Base-by-base conservation (phyloP, 495 filamentous ascomycete species). In the Podospora tetraspora region DNA sequence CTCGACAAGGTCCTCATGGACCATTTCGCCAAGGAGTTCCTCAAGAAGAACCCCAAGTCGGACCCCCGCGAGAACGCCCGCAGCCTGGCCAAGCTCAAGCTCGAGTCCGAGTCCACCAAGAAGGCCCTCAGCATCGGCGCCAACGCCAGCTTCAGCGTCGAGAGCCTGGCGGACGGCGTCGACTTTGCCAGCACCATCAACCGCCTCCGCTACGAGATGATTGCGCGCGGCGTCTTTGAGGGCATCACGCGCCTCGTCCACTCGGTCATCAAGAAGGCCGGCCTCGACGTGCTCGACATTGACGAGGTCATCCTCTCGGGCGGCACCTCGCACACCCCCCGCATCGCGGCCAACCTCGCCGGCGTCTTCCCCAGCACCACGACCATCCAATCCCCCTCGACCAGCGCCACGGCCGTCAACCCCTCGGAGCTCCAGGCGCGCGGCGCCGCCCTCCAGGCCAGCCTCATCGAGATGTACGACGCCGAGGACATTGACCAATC, bases 11-110 rank as follows among this genome's bases (percentile, higher is more conserved):
- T 96, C 43, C 84, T 99, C 60, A 90, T 97, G 72, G 94, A 98
- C 77, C 89, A 97, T 84, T 97, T 97, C 73, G 90, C 95, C 67
- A 98, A 99, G 85, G 95, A 97, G 79, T 99, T 99, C 81, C 84
- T 94, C 70, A 97, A 98, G 87, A 78, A 79, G 72, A 93, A 96
- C 83, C 82, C 94, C 78, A 92, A 93, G 78, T 86, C 84, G 61
- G 95, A 99, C 76, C 95, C 96, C 25, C 86, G 95, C 68, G 85
- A 90, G 75, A 90, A 92, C 72, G 84, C 86, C 12, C 89, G 90
- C 70, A 89, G 90, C 71, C 81, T 97, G 61, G 94, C 96, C 19
- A 99, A 97, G 85, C 82, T 99, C 62, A 94, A 92, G 83, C 84
- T 94, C 9, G 96, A 97, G 84, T 85, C 91, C 72, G 95, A 99